These are phyloP conservation scores for Ceratobasidium sp. DNA, from an alignment of 1,284 basidiomycete species.

Conservation along the genomic window DNA sequence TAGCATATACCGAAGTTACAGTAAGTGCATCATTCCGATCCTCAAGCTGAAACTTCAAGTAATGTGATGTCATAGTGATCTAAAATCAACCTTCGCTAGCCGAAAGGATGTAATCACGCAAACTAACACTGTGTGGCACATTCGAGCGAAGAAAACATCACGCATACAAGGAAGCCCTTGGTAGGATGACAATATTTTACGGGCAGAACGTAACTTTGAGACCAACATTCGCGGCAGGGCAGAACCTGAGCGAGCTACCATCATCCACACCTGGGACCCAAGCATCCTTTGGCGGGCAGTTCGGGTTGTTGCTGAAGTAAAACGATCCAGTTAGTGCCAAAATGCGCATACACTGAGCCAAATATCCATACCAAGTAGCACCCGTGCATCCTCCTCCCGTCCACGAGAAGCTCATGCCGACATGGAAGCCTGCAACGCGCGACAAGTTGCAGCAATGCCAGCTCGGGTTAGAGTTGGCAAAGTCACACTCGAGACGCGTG, in stretches of 20 bases:
- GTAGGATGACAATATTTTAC: background rate
- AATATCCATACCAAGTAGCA: conserved; percentile 9
- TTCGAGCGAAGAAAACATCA: too few species aligned
- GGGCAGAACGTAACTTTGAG: conserved; percentile 29
- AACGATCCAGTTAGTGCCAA: too few species aligned
- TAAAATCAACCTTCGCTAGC: too few species aligned
- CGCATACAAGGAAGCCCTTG: too few species aligned
- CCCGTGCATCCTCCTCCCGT: conserved; percentile 27
- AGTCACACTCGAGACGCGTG: conserved; percentile 30
- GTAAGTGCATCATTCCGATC: too few species aligned
- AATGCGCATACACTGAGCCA: background rate
- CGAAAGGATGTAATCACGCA: too few species aligned
- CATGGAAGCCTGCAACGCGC: conserved; percentile 13
- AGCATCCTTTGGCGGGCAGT: conserved; percentile 22
- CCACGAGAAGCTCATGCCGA: conserved; percentile 35
- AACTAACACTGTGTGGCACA: too few species aligned
- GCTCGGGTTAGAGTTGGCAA: conserved; percentile 23
- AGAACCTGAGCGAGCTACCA: conserved; percentile 26
- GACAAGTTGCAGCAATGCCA: conserved; percentile 36
- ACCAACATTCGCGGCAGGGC: conserved; percentile 4
- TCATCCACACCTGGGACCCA: conserved; percentile 26
- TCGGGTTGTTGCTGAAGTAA: too few species aligned
- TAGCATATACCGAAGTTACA: too few species aligned
- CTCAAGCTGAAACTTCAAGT: too few species aligned
- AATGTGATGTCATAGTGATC: too few species aligned